Evolutionary conservation across 2,329 filamentous ascomycete species (phyloP), one percentile per base, ranked within the genome.

Genomic region (Aspergillus melleus): DNA sequence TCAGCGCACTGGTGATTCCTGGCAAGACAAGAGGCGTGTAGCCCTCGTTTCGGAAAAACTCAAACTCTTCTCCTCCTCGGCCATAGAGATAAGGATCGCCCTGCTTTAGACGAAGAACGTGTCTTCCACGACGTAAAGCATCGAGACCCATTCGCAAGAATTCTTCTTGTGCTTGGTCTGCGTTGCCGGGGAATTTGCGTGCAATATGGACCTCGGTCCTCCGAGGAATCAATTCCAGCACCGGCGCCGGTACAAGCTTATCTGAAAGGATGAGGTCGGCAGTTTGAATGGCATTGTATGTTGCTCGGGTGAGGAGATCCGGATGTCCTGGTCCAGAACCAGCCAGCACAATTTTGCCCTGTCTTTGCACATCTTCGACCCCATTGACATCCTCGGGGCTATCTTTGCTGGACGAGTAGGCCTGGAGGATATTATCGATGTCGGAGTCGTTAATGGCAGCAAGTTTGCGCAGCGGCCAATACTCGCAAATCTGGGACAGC

Each of bases 31-130:
- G 79, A 11, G 88, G 86, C 5, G 82, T 83, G 59, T 89, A 88
- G 1, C 92, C 92, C 52, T 89, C 83, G 3, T 80, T 79, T 2
- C 87, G 81, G 82, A 99, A 97, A 73, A 90, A 96, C 30, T 87
- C 85, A 44, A 92, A 91, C 75, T 99, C 95, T 74, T 99, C 95
- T 36, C 92, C 95, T 58, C 95, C 95, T 44, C 95, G 88, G 44
- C 95, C 95, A 76, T 98, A 99, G 44, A 99, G 86, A 76, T 96
- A 99, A 0, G 95, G 95, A 70, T 99, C 95, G 50, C 95, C 95
- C 74, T 99, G 95, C 79, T 99, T 99, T 49, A 99, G 82, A 3
- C 95, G 86, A 36, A 99, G 82, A 0, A 99, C 95, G 1, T 86
- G 90, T 73, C 90, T 87, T 12, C 95, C 95, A 20, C 82, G 79